phyloP scores from a whole-genome alignment of 148 eudicot species.

The Limonium bicolor region DNA sequence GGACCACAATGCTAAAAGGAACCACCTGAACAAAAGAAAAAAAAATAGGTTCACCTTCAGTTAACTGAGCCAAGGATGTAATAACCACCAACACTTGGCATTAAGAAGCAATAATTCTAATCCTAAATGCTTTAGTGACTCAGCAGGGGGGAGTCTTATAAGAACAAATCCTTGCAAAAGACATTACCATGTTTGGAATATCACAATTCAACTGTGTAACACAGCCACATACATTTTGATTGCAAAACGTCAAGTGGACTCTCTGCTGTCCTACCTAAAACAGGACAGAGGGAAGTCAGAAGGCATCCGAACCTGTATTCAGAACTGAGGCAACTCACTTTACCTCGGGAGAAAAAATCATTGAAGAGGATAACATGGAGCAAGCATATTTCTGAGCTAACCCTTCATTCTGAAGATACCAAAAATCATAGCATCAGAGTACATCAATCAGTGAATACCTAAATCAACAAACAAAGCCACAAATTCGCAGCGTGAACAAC shows the following conservation, averaged over 20 bases:
- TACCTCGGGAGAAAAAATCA: conserved; percentile 36
- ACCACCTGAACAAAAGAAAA: conserved; percentile 33
- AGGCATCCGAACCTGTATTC: not conserved
- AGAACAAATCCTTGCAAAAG: not conserved
- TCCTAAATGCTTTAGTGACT: no score
- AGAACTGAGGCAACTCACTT: conserved; percentile 4
- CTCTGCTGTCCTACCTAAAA: conserved; percentile 33
- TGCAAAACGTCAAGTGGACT: conserved; percentile 47
- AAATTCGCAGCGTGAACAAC: not conserved
- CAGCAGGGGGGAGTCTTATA: no score
- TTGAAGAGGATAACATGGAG: conserved; percentile 30
- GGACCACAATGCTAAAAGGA: conserved; percentile 42
- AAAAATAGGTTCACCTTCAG: not conserved
- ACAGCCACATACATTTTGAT: conserved; percentile 43
- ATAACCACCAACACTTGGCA: no score
- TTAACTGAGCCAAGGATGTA: no score
- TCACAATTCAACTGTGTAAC: conserved; percentile 15
- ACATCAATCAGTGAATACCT: no score
- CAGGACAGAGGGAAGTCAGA: not conserved
- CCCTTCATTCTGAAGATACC: conserved; percentile 63
- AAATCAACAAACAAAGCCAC: not conserved
- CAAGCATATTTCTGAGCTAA: conserved; percentile 57
- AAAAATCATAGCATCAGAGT: not conserved
- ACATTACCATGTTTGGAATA: conserved; percentile 41
- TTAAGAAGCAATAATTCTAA: no score